Percentiles rank a stretch among this genome's conserved stretches.
Evolutionary conservation across 2,329 filamentous ascomycete species (phyloP).

Genomic region (Colletotrichum spaethianum): DNA sequence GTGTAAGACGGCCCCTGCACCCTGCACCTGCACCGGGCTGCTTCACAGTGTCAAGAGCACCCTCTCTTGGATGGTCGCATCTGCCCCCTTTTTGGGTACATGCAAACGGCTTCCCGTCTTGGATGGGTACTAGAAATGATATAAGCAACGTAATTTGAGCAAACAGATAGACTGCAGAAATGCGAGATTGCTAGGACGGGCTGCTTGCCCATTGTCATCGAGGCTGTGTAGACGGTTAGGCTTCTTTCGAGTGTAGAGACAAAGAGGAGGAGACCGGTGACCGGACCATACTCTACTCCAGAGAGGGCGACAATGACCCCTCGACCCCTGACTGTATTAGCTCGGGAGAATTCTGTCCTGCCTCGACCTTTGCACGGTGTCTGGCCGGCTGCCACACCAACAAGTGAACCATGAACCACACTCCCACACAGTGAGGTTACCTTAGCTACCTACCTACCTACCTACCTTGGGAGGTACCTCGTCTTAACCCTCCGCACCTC

Average conservation of each 20-base stretch:
- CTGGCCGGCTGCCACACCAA: not conserved
- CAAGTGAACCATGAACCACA: not conserved
- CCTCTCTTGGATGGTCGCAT: not conserved
- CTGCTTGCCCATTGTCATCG: not conserved
- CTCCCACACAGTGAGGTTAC: not conserved
- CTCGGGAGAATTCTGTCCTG: not conserved
- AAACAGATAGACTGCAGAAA: not conserved
- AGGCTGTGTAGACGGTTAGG: not conserved
- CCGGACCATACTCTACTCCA: not conserved
- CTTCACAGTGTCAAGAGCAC: not conserved
- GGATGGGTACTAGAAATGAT: not conserved
- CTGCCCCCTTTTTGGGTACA: not conserved
- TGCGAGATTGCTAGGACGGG: not conserved
- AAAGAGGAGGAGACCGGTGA: not conserved
- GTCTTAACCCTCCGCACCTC: not conserved
- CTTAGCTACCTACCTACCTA: not conserved
- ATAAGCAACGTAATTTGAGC: too few species aligned
- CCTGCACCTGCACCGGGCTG: not conserved
- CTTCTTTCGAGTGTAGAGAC: not conserved
- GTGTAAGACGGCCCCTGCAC: slow-evolving; percentile 24
- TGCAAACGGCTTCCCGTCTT: not conserved
- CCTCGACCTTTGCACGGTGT: not conserved
- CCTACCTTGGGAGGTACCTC: not conserved
- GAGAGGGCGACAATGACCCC: not conserved
- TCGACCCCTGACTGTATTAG: not conserved